A percentile compares a stretch with the other conserved stretches of the same genome.
These are phyloP conservation scores for Neofusicoccum cordaticola DNA, from an alignment of 2,329 filamentous ascomycete species.

Conservation along the genomic window DNA sequence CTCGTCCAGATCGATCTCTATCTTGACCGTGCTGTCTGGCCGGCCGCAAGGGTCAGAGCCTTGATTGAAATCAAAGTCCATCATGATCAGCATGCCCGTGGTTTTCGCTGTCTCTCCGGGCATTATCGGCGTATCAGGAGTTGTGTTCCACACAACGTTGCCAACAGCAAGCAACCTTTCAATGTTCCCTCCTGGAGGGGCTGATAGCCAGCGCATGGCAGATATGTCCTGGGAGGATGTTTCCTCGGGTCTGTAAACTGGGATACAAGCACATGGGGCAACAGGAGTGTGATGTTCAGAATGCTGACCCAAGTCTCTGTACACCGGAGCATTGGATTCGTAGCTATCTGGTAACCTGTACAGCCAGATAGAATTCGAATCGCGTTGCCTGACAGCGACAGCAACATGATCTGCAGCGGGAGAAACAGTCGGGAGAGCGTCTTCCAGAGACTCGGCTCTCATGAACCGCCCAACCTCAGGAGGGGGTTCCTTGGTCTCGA, in stretches of 20 bases:
- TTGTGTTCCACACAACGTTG: constrained; percentile 20
- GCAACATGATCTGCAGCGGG: constrained; percentile 37
- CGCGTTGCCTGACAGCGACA: constrained; percentile 36
- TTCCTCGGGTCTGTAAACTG: constrained; percentile 31
- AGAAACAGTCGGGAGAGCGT: constrained; percentile 40
- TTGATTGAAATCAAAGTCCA: constrained; percentile 37
- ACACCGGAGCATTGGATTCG: constrained; percentile 26
- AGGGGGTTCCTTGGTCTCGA: constrained; percentile 37
- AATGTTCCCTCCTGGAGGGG: constrained; percentile 23
- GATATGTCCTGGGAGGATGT: constrained; percentile 36
- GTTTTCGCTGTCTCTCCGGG: constrained; percentile 20
- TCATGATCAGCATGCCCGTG: constrained; percentile 36
- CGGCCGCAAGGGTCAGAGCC: constrained; percentile 18
- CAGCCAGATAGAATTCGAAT: constrained; percentile 39
- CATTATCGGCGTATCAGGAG: constrained; percentile 12
- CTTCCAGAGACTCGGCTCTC: constrained; percentile 38
- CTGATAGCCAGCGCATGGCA: constrained; percentile 35
- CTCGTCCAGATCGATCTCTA: constrained; percentile 37
- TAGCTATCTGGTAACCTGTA: constrained; percentile 34
- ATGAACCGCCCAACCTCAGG: constrained; percentile 39
- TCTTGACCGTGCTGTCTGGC: constrained; percentile 24
- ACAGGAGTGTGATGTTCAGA: constrained; percentile 30
- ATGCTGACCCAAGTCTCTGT: constrained; percentile 25
- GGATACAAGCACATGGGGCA: constrained; percentile 37
- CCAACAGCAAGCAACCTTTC: constrained; percentile 39